A percentile compares a stretch with the other conserved stretches of the same genome.
Evolutionary conservation across 345 rosid species (phyloP).

Genomic region (Citrus cavaleriei): DNA sequence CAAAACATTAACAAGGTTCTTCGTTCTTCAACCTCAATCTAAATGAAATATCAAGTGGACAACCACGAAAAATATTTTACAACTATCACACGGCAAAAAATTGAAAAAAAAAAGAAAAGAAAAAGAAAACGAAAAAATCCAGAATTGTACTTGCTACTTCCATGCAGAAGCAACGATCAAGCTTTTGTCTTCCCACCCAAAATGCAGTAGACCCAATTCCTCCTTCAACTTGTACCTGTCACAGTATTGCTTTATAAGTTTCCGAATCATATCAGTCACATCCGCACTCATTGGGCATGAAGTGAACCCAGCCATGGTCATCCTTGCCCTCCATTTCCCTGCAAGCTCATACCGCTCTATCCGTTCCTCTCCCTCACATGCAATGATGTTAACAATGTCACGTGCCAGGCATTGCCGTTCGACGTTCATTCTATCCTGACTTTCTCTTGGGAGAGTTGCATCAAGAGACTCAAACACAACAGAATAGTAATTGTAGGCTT

Average conservation of each 20-base stretch:
- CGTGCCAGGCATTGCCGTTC: slow-evolving; percentile 94
- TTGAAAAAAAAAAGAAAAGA: background rate
- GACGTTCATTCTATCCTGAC: slow-evolving; percentile 94
- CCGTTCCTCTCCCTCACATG: slow-evolving; percentile 96
- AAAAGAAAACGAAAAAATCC: background rate
- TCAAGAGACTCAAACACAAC: slow-evolving; percentile 91
- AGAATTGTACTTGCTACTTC: slow-evolving; percentile 33
- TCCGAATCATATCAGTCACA: slow-evolving; percentile 46
- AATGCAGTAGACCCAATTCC: slow-evolving; percentile 65
- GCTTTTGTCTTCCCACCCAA: slow-evolving; percentile 88
- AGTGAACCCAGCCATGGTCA: slow-evolving; percentile 88
- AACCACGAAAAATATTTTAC: slow-evolving; percentile 22
- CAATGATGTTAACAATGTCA: slow-evolving; percentile 87
- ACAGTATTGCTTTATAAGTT: slow-evolving; percentile 58
- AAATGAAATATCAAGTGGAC: slow-evolving; percentile 13
- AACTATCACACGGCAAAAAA: background rate
- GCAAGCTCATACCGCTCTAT: slow-evolving; percentile 90
- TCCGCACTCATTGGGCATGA: slow-evolving; percentile 56
- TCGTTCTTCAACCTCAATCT: background rate
- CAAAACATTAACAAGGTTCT: background rate
- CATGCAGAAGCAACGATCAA: slow-evolving; percentile 90
- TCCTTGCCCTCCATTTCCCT: slow-evolving; percentile 94
- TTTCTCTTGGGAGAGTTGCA: slow-evolving; percentile 82
- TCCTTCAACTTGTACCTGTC: slow-evolving; percentile 59
- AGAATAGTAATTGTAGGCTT: slow-evolving; percentile 84